Evolutionary conservation across 371 early-diverging fungal genomes (phyloP).

Genomic region (Circinella minor): DNA sequence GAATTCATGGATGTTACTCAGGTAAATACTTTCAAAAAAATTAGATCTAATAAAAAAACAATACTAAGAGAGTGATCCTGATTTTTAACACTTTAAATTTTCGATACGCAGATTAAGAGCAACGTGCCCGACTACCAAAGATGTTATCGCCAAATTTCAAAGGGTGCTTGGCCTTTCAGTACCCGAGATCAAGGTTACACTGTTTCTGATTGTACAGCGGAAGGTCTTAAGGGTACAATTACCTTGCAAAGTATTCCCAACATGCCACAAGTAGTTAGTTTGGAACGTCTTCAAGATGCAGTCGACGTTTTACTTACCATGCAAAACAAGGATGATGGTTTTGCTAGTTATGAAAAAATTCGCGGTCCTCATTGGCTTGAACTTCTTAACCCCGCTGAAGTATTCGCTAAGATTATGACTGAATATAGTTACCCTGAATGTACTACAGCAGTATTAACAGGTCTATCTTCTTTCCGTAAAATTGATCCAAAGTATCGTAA

Average conservation of each 20-base stretch:
- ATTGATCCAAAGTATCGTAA: constrained; percentile 82
- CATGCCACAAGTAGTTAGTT: constrained; percentile 42
- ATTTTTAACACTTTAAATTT: neutral
- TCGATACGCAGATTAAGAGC: constrained; percentile 63
- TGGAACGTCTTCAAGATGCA: constrained; percentile 80
- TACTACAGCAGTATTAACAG: constrained; percentile 91
- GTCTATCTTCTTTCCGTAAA: constrained; percentile 78
- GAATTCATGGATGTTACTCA: constrained; percentile 89
- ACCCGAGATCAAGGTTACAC: constrained; percentile 94
- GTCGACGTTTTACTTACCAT: constrained; percentile 90
- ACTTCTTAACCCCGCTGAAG: constrained; percentile 92
- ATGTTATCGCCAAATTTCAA: constrained; percentile 82
- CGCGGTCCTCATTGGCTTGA: constrained; percentile 86
- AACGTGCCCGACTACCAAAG: constrained; percentile 70
- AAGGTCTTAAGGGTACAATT: constrained; percentile 86
- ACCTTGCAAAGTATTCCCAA: constrained; percentile 69
- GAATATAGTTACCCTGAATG: constrained; percentile 98
- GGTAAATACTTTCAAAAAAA: constrained; percentile 30
- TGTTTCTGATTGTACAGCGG: constrained; percentile 97
- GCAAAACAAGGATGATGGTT: constrained; percentile 93
- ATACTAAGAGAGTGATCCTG: neutral
- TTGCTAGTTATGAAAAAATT: constrained; percentile 88
- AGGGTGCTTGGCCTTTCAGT: constrained; percentile 98
- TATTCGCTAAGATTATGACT: constrained; percentile 95
- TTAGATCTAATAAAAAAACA: no score